phyloP scores from a whole-genome alignment of 768 basidiomycete genomes.

The Leccinum subgranulosum region DNA sequence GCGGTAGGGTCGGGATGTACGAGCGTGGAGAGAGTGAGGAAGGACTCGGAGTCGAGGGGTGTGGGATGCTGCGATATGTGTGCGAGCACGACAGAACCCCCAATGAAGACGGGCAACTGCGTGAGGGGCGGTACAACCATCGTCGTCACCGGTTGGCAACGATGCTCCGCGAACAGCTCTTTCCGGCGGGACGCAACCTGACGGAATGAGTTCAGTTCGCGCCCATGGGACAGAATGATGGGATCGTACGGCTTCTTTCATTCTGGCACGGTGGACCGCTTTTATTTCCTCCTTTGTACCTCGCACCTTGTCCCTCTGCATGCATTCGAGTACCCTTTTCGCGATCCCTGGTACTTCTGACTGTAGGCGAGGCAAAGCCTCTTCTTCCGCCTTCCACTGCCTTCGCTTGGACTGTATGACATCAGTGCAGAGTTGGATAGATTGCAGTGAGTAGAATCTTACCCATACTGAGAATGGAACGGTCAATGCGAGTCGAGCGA shows the following conservation, averaged over 20 bases:
- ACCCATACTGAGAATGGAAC: slow-evolving; percentile 81
- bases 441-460: background rate
- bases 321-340: slow-evolving; percentile 38
- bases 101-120: slow-evolving; percentile 72
- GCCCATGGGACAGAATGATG: background rate
- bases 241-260: slow-evolving; percentile 42
- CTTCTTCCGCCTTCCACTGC: slow-evolving; percentile 56
- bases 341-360: slow-evolving; percentile 42
- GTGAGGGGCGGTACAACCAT: slow-evolving; percentile 59
- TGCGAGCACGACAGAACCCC: slow-evolving; percentile 57
- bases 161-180: slow-evolving; percentile 57
- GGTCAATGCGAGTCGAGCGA: slow-evolving; percentile 55
- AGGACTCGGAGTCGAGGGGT: slow-evolving; percentile 74
- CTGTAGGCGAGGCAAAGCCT: slow-evolving; percentile 56
- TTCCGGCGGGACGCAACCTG: slow-evolving; percentile 55
- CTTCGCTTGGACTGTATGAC: slow-evolving; percentile 54
- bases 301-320: slow-evolving; percentile 53
- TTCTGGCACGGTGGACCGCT: slow-evolving; percentile 45
- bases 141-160: slow-evolving; percentile 54
- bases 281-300: slow-evolving; percentile 53
- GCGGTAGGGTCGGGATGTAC: slow-evolving; percentile 70
- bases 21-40: slow-evolving; percentile 69
- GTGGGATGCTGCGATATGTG: slow-evolving; percentile 54
- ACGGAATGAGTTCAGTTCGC: slow-evolving; percentile 3
- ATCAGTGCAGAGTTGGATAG: slow-evolving; percentile 12